Evolutionary conservation across 164 flowering plant genomes (phyloP).

Genomic region (Liriodendron chinense): DNA sequence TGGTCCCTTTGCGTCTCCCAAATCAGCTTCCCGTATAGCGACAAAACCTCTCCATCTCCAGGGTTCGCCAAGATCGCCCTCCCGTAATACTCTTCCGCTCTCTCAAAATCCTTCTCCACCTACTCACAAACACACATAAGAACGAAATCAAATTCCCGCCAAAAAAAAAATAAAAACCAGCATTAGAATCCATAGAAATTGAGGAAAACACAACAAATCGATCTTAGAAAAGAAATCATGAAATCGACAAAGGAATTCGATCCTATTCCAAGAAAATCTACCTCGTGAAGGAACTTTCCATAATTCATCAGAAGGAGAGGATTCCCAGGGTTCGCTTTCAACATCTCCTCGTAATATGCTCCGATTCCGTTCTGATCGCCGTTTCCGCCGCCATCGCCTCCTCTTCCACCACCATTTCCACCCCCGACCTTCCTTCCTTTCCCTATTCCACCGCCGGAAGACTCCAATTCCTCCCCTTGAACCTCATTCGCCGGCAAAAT

Average conservation of each 20-base stretch:
- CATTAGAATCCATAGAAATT: neutral
- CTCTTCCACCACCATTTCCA: conserved; percentile 25
- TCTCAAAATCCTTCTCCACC: conserved; percentile 57
- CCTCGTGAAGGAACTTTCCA: conserved; percentile 80
- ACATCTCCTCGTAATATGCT: conserved; percentile 54
- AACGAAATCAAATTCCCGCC: neutral
- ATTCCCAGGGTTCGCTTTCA: conserved; percentile 60
- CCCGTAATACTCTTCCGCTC: conserved; percentile 76
- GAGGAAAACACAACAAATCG: neutral
- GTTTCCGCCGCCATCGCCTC: conserved; percentile 23
- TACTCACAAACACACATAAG: conserved; percentile 14
- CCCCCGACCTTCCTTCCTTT: conserved; percentile 23
- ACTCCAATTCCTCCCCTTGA: conserved; percentile 27
- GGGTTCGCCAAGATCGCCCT: conserved; percentile 74
- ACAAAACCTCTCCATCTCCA: conserved; percentile 67
- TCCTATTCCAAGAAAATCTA: conserved; percentile 9
- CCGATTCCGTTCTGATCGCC: conserved; percentile 44
- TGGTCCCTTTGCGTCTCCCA: conserved; percentile 69
- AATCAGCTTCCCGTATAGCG: conserved; percentile 61
- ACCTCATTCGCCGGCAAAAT: conserved; percentile 18
- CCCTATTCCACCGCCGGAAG: conserved; percentile 31
- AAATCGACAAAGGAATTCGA: neutral
- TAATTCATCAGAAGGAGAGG: conserved; percentile 71
- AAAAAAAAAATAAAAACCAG: neutral
- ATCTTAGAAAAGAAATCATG: neutral